Evolutionary conservation across 306 rosid species (phyloP).

Genomic region (Malus orientalis): DNA sequence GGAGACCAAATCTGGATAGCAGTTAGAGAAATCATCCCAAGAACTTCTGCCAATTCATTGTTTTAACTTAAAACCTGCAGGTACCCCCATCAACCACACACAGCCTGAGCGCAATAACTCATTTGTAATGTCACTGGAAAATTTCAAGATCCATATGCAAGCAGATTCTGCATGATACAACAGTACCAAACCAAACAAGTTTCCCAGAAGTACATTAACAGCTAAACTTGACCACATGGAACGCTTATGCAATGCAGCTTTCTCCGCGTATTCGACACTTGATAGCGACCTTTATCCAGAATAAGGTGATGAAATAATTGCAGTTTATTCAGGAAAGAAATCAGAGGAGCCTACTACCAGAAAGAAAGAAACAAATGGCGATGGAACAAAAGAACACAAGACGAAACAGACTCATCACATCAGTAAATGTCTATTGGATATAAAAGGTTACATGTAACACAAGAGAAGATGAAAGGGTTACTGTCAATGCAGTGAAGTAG

Average conservation of each 20-base stretch:
- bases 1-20: constrained; percentile 92
- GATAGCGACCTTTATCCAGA: constrained; percentile 51
- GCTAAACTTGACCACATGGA: constrained; percentile 78
- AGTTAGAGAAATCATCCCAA: constrained; percentile 80
- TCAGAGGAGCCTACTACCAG: constrained; percentile 7
- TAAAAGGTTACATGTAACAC: background rate
- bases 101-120: constrained; percentile 84
- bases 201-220: constrained; percentile 71
- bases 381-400: background rate
- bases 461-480: background rate
- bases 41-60: constrained; percentile 72
- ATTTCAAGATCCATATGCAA: constrained; percentile 43
- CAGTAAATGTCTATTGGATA: background rate
- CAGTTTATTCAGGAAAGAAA: constrained; percentile 10
- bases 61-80: constrained; percentile 96
- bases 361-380: background rate
- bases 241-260: constrained; percentile 79
- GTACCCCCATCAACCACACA: constrained; percentile 97
- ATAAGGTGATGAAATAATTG: constrained; percentile 2
- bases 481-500: background rate
- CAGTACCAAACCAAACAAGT: constrained; percentile 65
- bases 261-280: constrained; percentile 74
- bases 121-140: constrained; percentile 53
- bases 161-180: constrained; percentile 51
- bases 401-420: background rate